Conservation (phyloP, 371 early-diverging fungal species). For the Mortierella sp. region DNA sequence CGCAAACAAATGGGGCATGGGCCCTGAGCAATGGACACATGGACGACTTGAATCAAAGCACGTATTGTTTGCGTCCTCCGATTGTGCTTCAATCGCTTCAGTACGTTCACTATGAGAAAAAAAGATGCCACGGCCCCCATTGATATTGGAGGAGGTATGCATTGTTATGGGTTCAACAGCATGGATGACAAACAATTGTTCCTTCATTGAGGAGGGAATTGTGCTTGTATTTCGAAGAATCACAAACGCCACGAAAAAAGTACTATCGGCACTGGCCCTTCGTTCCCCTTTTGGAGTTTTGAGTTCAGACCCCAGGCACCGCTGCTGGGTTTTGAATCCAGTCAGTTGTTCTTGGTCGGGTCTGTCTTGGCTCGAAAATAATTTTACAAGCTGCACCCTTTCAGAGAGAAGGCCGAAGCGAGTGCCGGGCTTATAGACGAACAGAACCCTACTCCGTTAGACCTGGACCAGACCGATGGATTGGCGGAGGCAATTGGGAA, state of each 20-base stretch:
- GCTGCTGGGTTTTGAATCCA: too few relatives aligned
- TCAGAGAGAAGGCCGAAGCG: neutral
- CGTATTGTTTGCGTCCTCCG: neutral
- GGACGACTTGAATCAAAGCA: neutral
- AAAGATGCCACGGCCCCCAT: too few relatives aligned
- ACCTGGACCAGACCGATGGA: neutral
- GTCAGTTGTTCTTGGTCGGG: too few relatives aligned
- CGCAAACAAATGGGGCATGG: neutral
- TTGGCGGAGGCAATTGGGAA: neutral
- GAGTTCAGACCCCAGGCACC: slow-evolving; percentile 7
- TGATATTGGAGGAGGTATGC: too few relatives aligned
- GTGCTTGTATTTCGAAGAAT: neutral
- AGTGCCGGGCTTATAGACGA: too few relatives aligned
- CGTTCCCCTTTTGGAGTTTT: neutral
- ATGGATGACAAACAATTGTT: neutral
- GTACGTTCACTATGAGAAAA: neutral
- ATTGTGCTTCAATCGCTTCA: neutral
- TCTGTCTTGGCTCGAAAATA: too few relatives aligned
- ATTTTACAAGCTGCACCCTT: too few relatives aligned
- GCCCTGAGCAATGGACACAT: neutral
- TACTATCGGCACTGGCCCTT: neutral
- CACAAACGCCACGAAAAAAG: neutral
- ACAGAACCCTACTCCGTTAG: too few relatives aligned
- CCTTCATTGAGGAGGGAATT: neutral
- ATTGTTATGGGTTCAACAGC: neutral